Percentiles rank a stretch among this genome's conserved stretches.
Evolutionary conservation across 2,329 filamentous ascomycete species (phyloP).

Genomic region (Tolypocladium tundrense): DNA sequence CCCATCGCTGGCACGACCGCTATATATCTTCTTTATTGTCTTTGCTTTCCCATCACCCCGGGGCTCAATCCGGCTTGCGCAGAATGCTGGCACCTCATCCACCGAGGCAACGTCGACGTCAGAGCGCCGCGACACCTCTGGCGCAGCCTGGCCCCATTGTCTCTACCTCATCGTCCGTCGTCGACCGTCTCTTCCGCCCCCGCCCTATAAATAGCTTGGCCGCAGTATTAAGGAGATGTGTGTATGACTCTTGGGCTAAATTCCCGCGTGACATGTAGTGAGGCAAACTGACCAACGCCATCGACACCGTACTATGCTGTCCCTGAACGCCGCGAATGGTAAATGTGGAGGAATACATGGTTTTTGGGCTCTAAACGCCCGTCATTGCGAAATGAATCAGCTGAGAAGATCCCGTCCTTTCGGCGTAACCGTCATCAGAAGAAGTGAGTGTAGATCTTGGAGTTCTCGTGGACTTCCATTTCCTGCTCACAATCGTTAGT

Average conservation of each 20-base stretch:
- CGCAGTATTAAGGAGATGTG: slow-evolving; percentile 25
- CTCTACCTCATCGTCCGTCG: background rate
- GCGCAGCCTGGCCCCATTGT: background rate
- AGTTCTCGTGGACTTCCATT: slow-evolving; percentile 99
- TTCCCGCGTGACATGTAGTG: slow-evolving; percentile 23
- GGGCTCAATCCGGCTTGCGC: background rate
- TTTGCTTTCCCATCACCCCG: background rate
- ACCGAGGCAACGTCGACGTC: background rate
- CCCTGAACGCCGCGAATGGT: slow-evolving; percentile 41
- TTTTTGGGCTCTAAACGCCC: slow-evolving; percentile 14
- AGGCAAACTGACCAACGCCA: slow-evolving; percentile 37
- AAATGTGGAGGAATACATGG: slow-evolving; percentile 41
- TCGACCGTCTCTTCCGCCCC: background rate
- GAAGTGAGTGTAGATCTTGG: slow-evolving; percentile 99
- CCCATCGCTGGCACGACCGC: background rate
- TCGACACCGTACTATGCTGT: slow-evolving; percentile 49
- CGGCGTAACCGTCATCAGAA: slow-evolving; percentile 56
- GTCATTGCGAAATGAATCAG: slow-evolving; percentile 16
- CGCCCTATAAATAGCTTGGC: slow-evolving; percentile 1
- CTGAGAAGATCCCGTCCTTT: slow-evolving; percentile 10
- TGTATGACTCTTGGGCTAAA: slow-evolving; percentile 25
- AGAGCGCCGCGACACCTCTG: background rate
- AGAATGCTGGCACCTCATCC: background rate
- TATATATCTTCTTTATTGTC: background rate
- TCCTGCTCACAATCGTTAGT: slow-evolving; percentile 53